Base-by-base conservation (phyloP, 345 rosid species). In the Salix brachista region DNA sequence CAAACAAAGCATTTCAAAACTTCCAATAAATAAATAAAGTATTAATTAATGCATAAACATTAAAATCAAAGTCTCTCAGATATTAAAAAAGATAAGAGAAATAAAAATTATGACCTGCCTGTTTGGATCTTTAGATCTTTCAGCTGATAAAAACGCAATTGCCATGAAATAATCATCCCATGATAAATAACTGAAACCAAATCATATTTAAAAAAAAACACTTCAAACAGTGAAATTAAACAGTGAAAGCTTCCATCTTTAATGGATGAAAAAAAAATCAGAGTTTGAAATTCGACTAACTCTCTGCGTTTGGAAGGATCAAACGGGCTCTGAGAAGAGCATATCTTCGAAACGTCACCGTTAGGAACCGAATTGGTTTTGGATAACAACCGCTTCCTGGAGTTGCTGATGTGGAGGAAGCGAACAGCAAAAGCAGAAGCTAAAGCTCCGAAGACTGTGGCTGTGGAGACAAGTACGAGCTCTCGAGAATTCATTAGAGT, bases 141-240 rank as follows among this genome's bases (percentile, higher is more conserved):
- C 88, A 10, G 98, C 96, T 17, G 97, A 90, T 12, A 94, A 71
- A 77, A 94, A 89, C 18, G 97, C 98, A 80, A 91, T 85, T 69
- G 97, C 89, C 98, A 94, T 94, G 78, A 94, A 94, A 81, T 94
- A 94, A 87, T 95, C 99, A 78, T 95, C 99, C 98, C 98, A 93
- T 16, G 94, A 88, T 82, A 95, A 80, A 82, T 90, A 91, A 66
- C 99, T 95, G 86, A n/a, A 72, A 37, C 17, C 19, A 42, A 70
- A 30, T 13, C 37, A 58, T 30, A 1, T 30, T 30, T 30, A 34
- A 42, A 69, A 36, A 66, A 52, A 4, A 9, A 7, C 13, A 13
- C 16, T 18, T 3, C 30, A 54, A 66, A 70, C 5, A 3, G 23
- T 21, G 19, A 14, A 34, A 14, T 16, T 21, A 36, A 34, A 69